These are phyloP conservation scores for Chondrus crispus DNA, from an alignment of 23 red algal species.

Conservation along the genomic window DNA sequence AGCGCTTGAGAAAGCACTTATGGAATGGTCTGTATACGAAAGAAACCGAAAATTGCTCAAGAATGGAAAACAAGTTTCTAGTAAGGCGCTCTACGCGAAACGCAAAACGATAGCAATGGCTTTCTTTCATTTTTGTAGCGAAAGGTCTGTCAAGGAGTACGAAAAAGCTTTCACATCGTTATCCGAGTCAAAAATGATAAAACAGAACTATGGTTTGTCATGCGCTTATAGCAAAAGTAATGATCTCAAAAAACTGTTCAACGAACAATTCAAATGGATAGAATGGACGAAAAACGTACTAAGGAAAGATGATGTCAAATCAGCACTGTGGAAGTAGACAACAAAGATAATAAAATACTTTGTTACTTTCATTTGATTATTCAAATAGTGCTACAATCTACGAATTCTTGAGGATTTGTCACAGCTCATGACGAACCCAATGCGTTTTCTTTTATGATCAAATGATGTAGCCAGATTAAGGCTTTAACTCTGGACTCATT, in stretches of 20 bases:
- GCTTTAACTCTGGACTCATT: too few species aligned
- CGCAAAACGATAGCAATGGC: neutral
- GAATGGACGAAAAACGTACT: neutral
- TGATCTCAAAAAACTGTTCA: neutral
- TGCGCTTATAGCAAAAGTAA: neutral
- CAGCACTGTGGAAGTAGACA: neutral
- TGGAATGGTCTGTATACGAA: neutral
- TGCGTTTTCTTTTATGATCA: too few species aligned
- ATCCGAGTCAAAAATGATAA: neutral
- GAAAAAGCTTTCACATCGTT: neutral
- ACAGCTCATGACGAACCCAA: too few species aligned
- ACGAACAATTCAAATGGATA: neutral
- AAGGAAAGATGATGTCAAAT: neutral
- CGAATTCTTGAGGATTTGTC: too few species aligned
- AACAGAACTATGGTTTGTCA: neutral
- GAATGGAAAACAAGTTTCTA: neutral
- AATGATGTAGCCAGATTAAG: too few species aligned
- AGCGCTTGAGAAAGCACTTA: neutral
- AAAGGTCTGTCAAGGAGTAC: neutral
- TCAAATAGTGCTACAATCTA: too few species aligned
- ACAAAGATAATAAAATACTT: too few species aligned
- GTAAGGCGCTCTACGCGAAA: neutral
- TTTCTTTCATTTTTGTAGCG: neutral
- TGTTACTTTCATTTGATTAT: too few species aligned
- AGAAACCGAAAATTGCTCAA: neutral